Conservation (phyloP, 208 protist genomes). For the Acanthamoeba lenticulata region DNA sequence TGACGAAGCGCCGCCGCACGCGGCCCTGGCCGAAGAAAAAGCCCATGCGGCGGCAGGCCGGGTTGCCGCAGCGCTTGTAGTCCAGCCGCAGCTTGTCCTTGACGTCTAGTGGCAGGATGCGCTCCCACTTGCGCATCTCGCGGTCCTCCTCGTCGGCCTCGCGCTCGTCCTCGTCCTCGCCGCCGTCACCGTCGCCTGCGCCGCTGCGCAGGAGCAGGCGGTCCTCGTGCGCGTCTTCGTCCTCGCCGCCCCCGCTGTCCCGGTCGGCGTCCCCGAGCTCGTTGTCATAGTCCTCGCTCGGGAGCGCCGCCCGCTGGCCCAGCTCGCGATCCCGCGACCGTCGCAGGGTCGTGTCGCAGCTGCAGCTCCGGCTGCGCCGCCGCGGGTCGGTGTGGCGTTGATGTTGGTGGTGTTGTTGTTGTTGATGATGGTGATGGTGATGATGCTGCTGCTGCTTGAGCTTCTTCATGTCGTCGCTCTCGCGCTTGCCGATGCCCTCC, state of each 20-base stretch:
- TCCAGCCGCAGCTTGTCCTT: conserved; percentile 17
- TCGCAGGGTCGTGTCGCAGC: background rate
- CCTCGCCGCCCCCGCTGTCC: background rate
- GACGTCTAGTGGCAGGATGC: background rate
- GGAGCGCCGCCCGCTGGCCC: background rate
- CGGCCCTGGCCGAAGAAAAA: conserved; percentile 28
- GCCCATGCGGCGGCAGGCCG: conserved; percentile 2
- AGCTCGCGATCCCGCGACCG: background rate
- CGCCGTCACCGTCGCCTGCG: too few species aligned
- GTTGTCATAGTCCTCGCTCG: background rate
- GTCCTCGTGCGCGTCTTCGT: background rate
- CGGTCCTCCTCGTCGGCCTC: background rate
- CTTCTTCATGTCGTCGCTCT: conserved; percentile 43
- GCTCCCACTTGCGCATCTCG: conserved; percentile 30
- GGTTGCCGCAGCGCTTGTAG: conserved; percentile 41
- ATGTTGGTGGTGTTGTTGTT: too few species aligned
- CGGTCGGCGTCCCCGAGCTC: background rate
- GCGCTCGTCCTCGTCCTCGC: background rate
- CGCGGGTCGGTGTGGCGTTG: background rate
- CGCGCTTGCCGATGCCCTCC: background rate
- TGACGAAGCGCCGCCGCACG: background rate
- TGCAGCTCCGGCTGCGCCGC: background rate
- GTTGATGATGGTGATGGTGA: too few species aligned
- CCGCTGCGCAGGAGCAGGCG: too few species aligned
- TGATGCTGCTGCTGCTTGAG: background rate